Base-by-base conservation (phyloP, 306 rosid genomes). In the Cucurbita argyrosperma region DNA sequence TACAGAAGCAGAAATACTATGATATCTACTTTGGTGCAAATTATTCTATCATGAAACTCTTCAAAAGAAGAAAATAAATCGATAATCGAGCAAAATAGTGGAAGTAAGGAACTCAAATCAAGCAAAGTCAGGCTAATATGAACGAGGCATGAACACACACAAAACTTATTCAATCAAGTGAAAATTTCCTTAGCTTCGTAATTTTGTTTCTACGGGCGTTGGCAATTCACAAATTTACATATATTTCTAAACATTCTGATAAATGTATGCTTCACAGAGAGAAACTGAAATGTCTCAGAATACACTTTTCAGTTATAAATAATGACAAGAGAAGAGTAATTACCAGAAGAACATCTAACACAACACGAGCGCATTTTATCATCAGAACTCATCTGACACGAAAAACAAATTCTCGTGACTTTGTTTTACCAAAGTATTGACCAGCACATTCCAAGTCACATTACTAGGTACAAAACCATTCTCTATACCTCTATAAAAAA, bases 371-470 rank as follows among this genome's bases (percentile, higher is more conserved):
- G 49, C 57, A 23, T 47, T 23, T 47, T 50, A 70, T 70, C 47
- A 70, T 46, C 60, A 70, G 35, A 50, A 50, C 59, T 35, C 21
- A 2, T 70, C 47, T 8, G 42, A 35, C 12, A 1, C 35, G 16
- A 15, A 70, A 70, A 50, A 51, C 35, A 35, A 16, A 70, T 57
- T 82, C 78, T 79, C 74, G 78, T 21, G 65, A 60, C 76, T 76
- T 79, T 76, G 85, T 78, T 78, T 88, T 18, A 69, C 69, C 74
- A 82, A 82, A 79, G 77, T 78, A 70, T 78, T 70, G 70, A 91
- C 83, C 85, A 94, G 78, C 83, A 94, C 76, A 62, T 82, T 45
- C 97, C 99, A 94, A 54, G 97, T 90, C 47, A 83, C 80, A 55
- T 83, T 80, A 80, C 87, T 89, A 57, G 98, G 98, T 13, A 84